These are phyloP conservation scores for Fraxinus nigra DNA, from an alignment of 305 asterid species.

Conservation along the genomic window DNA sequence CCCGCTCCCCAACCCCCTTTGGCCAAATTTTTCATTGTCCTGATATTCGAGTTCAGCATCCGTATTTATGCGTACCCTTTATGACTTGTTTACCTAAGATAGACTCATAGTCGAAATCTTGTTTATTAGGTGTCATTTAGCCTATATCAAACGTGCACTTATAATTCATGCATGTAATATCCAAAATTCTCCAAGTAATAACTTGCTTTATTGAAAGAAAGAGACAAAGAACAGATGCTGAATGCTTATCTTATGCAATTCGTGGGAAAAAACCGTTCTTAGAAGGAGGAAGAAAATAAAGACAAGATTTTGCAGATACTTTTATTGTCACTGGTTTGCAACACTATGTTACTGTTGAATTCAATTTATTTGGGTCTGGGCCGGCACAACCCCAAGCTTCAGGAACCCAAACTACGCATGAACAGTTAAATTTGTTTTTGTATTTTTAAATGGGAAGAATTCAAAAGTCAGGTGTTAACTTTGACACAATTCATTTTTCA, in stretches of 20 bases:
- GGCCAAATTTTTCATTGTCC: background rate
- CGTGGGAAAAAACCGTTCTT: background rate
- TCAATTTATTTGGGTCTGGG: too few relatives aligned
- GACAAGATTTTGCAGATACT: background rate
- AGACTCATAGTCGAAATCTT: background rate
- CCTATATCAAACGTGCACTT: background rate
- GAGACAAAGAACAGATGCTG: background rate
- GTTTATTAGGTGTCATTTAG: background rate
- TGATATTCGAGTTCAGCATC: background rate
- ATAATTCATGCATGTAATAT: background rate
- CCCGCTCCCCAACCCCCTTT: background rate
- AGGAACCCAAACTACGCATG: background rate
- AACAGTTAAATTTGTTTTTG: background rate
- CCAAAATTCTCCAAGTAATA: background rate
- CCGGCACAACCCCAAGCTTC: too few relatives aligned
- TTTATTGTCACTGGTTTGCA: background rate
- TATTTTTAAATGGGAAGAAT: too few relatives aligned
- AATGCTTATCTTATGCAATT: background rate
- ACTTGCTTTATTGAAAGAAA: background rate
- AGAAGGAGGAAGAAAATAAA: too few relatives aligned
- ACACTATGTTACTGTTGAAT: background rate
- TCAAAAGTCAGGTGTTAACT: too few relatives aligned
- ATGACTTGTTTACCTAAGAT: background rate
- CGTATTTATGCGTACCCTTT: background rate
- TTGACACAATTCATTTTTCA: too few relatives aligned